Base-by-base conservation (phyloP, 73 alveolate species). In the Uronychia binucleata region DNA sequence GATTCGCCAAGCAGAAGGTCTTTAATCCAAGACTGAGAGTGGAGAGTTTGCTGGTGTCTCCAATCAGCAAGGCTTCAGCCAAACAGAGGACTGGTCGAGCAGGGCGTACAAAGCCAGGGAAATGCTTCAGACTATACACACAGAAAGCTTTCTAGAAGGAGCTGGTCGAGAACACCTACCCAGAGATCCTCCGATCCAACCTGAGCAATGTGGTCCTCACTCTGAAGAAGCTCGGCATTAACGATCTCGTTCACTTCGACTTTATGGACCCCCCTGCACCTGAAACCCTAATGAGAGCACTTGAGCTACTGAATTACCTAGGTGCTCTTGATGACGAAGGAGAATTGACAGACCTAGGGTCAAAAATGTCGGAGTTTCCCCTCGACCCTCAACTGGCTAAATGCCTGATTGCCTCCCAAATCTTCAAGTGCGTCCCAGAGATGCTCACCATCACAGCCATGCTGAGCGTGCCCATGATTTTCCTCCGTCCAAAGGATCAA, bases 31-130 rank as follows among this genome's bases (percentile, higher is more conserved):
- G 99, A 93, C 92, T 98, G 30, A 95, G 99, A 88, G 99, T 98
- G 74, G 99, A 99, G 92, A 91, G 99, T 19, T 93, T 99, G 30
- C 92, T 98, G 85, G 99, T 98, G 11, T 90, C 98, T 74, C 99
- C 99, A 0, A 98, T 99, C 84, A 95, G 99, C 67, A 95, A 98
- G 92, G 99, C 99, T 31, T 92, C 97, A 81, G 99, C 99, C 0
- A 97, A 97, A 87, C 97, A 98, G 89, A 91, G 99, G 91, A 99
- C 99, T n/a, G 99, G 99, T 33, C 93, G 99, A 84, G 99, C 99
- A 5, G 99, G 99, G 29, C 90, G 99, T 86, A 98, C 99, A 27
- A 91, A 98, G 79, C 99, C 99, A 25, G 99, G 99, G 60, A 98
- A 98, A 92, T 98, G 99, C 90, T 98, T 86, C 85, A 85, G 99